Conservation (phyloP, 2,329 filamentous ascomycete species). For the Aspergillus flavus region DNA sequence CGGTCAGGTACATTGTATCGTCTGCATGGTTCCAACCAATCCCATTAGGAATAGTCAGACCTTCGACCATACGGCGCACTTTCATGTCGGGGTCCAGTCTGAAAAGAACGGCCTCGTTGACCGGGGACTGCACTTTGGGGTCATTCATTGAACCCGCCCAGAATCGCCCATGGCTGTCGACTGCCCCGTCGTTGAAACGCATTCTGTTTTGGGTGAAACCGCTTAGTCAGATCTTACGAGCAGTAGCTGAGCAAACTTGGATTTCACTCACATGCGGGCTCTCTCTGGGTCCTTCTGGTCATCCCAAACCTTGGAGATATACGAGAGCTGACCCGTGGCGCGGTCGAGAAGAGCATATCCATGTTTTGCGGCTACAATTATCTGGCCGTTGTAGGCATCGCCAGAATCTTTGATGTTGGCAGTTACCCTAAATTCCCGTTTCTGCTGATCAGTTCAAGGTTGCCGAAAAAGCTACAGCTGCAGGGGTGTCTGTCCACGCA, state of each 20-base stretch:
- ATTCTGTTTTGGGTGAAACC: slow-evolving; percentile 37
- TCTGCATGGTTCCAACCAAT: slow-evolving; percentile 76
- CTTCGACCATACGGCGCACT: slow-evolving; percentile 62
- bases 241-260: slow-evolving; percentile 3
- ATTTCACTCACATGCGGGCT: slow-evolving; percentile 44
- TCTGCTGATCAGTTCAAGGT: slow-evolving; percentile 46
- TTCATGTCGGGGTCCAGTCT: slow-evolving; percentile 66
- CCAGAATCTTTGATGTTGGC: slow-evolving; percentile 71
- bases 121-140: slow-evolving; percentile 61
- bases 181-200: slow-evolving; percentile 78
- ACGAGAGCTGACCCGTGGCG: slow-evolving; percentile 56
- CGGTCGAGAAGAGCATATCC: slow-evolving; percentile 79
- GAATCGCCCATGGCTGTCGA: slow-evolving; percentile 78
- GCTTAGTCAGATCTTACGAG: slow-evolving; percentile 15
- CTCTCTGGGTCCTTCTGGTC: slow-evolving; percentile 52
- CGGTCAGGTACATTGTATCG: slow-evolving; percentile 79
- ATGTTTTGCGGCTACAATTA: slow-evolving; percentile 78
- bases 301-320: slow-evolving; percentile 60
- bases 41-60: slow-evolving; percentile 80
- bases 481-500: slow-evolving; percentile 27
- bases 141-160: slow-evolving; percentile 90
- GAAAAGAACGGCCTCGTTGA: slow-evolving; percentile 68
- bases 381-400: slow-evolving; percentile 56
- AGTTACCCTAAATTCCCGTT: slow-evolving; percentile 59
- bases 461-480: slow-evolving; percentile 1